phyloP scores from a whole-genome alignment of 2,329 filamentous ascomycete genomes.

The Aspergillus neotritici region DNA sequence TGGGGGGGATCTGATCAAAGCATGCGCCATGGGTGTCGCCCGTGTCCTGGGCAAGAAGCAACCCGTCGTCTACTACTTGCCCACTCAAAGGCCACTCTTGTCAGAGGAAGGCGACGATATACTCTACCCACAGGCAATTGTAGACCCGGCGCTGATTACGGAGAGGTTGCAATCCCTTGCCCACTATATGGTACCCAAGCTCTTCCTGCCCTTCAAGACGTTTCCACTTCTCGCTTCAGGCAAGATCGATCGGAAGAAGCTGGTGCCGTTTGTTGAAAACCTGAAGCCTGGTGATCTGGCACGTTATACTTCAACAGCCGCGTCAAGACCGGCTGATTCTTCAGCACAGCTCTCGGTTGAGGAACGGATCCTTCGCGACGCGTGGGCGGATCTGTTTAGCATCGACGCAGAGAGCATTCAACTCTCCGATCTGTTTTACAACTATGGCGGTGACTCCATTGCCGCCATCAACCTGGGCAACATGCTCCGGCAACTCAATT shows the following conservation, averaged over 20 bases:
- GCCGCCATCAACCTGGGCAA: conserved; percentile 14
- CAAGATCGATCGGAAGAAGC: conserved; percentile 7
- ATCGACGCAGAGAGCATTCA: conserved; percentile 2
- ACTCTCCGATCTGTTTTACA: conserved; percentile 6
- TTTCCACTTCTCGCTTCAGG: conserved; percentile 6
- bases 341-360: conserved; percentile 2
- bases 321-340: neutral
- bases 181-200: conserved; percentile 7
- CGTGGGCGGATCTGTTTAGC: conserved; percentile 10
- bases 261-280: neutral
- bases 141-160: too few relatives aligned
- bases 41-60: conserved; percentile 7
- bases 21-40: conserved; percentile 1
- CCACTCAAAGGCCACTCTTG: neutral
- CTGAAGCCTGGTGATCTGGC: too few relatives aligned
- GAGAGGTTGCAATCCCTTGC: too few relatives aligned
- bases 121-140: too few relatives aligned
- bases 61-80: conserved; percentile 8
- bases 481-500: conserved; percentile 4
- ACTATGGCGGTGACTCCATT: conserved; percentile 16
- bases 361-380: conserved; percentile 4
- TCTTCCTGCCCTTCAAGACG: conserved; percentile 1
- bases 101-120: neutral
- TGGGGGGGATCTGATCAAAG: conserved; percentile 1
- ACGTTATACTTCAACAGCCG: neutral